Evolutionary conservation across 2,329 filamentous ascomycete species (phyloP).

Genomic region (Ramularia collo-cygni): DNA sequence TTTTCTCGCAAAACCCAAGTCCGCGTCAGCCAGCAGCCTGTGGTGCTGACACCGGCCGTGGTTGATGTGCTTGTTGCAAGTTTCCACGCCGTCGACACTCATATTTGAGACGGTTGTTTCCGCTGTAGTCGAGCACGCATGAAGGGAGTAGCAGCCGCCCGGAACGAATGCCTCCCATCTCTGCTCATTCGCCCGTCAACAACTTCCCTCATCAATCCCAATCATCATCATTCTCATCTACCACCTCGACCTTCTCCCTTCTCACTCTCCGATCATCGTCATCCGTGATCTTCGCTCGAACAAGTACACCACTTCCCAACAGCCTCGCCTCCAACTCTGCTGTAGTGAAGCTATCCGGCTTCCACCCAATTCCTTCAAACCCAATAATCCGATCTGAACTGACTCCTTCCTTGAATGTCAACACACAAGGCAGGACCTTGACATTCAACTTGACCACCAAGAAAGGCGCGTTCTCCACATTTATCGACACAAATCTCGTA

Average conservation of each 20-base stretch:
- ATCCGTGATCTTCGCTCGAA: constrained; percentile 45
- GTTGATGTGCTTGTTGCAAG: too few species aligned
- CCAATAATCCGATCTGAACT: constrained; percentile 51
- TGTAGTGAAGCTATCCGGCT: constrained; percentile 48
- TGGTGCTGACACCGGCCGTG: too few species aligned
- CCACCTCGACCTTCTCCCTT: constrained; percentile 28
- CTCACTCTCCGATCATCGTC: constrained; percentile 33
- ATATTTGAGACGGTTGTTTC: too few species aligned
- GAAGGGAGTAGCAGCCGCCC: too few species aligned
- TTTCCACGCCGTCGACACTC: too few species aligned
- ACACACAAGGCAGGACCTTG: constrained; percentile 52
- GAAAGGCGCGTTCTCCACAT: constrained; percentile 55
- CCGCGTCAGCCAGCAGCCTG: too few species aligned
- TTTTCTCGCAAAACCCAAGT: too few species aligned
- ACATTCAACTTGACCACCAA: constrained; percentile 52
- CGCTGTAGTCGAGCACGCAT: too few species aligned
- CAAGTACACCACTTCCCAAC: constrained; percentile 45
- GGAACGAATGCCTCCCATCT: too few species aligned
- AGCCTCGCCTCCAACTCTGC: constrained; percentile 48
- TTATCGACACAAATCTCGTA: constrained; percentile 51
- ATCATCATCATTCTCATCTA: constrained; percentile 45
- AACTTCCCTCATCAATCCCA: constrained; percentile 40
- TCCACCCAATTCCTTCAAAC: constrained; percentile 51
- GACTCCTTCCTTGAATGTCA: constrained; percentile 51
- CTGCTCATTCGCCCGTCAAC: too few species aligned